Percentiles rank a stretch among this genome's conserved stretches.
phyloP scores from a whole-genome alignment of 2,329 filamentous ascomycete species.

The Dactylonectria macrodidyma region DNA sequence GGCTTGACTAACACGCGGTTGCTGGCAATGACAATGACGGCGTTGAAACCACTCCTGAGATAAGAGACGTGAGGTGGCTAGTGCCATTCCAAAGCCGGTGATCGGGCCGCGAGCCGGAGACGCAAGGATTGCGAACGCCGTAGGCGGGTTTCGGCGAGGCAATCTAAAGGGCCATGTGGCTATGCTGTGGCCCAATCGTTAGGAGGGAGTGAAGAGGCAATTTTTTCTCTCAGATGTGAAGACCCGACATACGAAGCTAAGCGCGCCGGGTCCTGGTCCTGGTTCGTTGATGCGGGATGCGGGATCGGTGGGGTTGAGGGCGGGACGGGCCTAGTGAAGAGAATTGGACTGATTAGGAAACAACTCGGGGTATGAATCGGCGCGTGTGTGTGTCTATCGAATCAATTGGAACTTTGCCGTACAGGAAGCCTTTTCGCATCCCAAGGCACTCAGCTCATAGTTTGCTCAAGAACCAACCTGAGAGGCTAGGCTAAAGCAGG shows the following conservation, averaged over 20 bases:
- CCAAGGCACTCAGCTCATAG: slow-evolving; percentile 9
- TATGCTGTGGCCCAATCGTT: slow-evolving; percentile 37
- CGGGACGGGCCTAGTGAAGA: slow-evolving; percentile 47
- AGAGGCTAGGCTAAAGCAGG: slow-evolving; percentile 22
- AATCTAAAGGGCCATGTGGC: slow-evolving; percentile 28
- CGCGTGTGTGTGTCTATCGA: neutral
- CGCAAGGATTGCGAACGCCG: slow-evolving; percentile 19
- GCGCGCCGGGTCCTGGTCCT: slow-evolving; percentile 28
- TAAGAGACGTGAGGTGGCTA: slow-evolving; percentile 22
- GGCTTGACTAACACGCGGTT: neutral
- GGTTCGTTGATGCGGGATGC: slow-evolving; percentile 28
- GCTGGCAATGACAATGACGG: slow-evolving; percentile 17
- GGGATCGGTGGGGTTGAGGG: slow-evolving; percentile 44
- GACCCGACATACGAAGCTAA: slow-evolving; percentile 16
- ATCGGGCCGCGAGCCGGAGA: slow-evolving; percentile 36
- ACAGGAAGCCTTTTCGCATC: slow-evolving; percentile 16
- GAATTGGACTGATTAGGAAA: slow-evolving; percentile 15
- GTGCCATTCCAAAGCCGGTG: slow-evolving; percentile 38
- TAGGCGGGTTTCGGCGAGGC: slow-evolving; percentile 27
- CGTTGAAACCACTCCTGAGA: slow-evolving; percentile 22
- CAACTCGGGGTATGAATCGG: neutral
- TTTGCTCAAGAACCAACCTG: neutral
- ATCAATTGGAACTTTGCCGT: slow-evolving; percentile 13
- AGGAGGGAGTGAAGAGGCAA: slow-evolving; percentile 11
- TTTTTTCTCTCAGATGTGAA: slow-evolving; percentile 24